These are phyloP conservation scores for Fusarium chuoi DNA, from an alignment of 2,329 filamentous ascomycete species.

Conservation along the genomic window DNA sequence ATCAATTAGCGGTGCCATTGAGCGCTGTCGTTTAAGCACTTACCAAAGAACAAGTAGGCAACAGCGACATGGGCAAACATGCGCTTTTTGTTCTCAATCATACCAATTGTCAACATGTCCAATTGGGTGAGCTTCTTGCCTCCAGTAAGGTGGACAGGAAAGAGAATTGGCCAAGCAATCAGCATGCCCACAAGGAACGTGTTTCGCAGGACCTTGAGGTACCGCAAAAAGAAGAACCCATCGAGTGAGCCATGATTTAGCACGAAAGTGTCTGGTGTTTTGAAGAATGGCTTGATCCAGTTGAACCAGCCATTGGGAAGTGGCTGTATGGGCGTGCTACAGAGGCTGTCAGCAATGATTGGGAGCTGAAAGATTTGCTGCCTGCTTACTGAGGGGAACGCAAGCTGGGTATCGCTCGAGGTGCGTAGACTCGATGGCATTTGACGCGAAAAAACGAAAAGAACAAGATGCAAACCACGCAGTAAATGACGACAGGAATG, in stretches of 20 bases:
- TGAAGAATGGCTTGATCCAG: slow-evolving; percentile 75
- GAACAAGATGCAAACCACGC: slow-evolving; percentile 59
- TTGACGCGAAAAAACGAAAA: slow-evolving; percentile 62
- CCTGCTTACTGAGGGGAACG: slow-evolving; percentile 53
- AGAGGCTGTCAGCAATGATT: slow-evolving; percentile 27
- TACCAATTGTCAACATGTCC: slow-evolving; percentile 81
- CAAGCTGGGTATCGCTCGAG: slow-evolving; percentile 61
- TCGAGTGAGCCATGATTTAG: slow-evolving; percentile 93
- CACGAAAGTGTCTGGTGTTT: slow-evolving; percentile 78
- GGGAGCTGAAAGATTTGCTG: not conserved
- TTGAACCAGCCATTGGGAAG: slow-evolving; percentile 71
- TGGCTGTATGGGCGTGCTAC: slow-evolving; percentile 66
- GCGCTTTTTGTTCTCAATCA: slow-evolving; percentile 69
- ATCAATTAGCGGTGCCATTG: slow-evolving; percentile 1
- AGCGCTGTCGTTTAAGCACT: not conserved
- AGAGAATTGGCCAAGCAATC: slow-evolving; percentile 89
- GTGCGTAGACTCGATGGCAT: slow-evolving; percentile 64
- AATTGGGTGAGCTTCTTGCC: slow-evolving; percentile 72
- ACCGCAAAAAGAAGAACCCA: slow-evolving; percentile 89
- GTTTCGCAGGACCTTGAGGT: slow-evolving; percentile 73
- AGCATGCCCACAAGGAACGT: slow-evolving; percentile 85
- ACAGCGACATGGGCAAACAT: slow-evolving; percentile 86
- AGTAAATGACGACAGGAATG: slow-evolving; percentile 63
- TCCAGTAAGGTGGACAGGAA: slow-evolving; percentile 87
- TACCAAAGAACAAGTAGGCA: slow-evolving; percentile 78